phyloP scores from a whole-genome alignment of 164 flowering plant genomes.

The Brasenia schreberi region DNA sequence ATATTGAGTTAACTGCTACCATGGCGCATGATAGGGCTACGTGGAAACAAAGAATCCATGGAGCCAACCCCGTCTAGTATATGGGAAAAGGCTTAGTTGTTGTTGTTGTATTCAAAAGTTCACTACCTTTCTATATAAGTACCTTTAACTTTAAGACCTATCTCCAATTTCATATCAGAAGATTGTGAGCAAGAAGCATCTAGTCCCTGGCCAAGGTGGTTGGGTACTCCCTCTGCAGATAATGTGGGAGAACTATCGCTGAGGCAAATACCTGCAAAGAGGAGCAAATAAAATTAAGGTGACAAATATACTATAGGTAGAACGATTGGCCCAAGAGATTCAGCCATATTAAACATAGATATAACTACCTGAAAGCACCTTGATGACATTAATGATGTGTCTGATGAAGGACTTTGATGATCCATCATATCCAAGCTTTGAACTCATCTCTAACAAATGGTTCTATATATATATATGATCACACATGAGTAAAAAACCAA shows the following conservation, averaged over 20 bases:
- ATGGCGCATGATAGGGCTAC: too few relatives aligned
- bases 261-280: slow-evolving; percentile 40
- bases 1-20: too few relatives aligned
- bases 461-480: slow-evolving; percentile 25
- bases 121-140: background rate
- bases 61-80: too few relatives aligned
- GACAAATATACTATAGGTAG: slow-evolving; percentile 1
- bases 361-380: slow-evolving; percentile 77
- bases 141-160: slow-evolving; percentile 32
- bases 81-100: too few relatives aligned
- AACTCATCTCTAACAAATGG: slow-evolving; percentile 70
- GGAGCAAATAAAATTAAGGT: slow-evolving; percentile 8
- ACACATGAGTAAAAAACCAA: background rate
- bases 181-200: slow-evolving; percentile 6
- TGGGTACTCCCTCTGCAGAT: slow-evolving; percentile 13
- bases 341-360: background rate
- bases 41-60: too few relatives aligned
- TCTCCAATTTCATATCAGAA: slow-evolving; percentile 15
- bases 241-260: slow-evolving; percentile 19
- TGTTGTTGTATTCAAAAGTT: too few relatives aligned
- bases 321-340: background rate
- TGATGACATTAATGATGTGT: slow-evolving; percentile 48
- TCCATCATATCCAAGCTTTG: slow-evolving; percentile 22
- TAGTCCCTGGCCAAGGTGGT: slow-evolving; percentile 10
- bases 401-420: slow-evolving; percentile 37